Evolutionary conservation across 345 rosid species (phyloP), one percentile per base, ranked within the genome.

Genomic region (sweet orange (Citrus sinensis)): DNA sequence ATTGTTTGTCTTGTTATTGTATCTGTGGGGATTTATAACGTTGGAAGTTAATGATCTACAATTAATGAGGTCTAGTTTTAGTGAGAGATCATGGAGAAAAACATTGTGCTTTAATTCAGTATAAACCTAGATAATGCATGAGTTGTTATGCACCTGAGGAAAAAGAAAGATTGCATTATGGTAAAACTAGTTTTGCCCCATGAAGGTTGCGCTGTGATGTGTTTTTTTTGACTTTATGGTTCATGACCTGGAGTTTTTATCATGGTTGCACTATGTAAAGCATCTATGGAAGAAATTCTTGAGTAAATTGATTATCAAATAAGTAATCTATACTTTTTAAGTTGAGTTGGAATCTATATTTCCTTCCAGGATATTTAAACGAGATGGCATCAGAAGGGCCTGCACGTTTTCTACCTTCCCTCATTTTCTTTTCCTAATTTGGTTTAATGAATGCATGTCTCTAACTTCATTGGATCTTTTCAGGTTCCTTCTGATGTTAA

Each of bases 401-500:
- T 25, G 55, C 40, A 51, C 16, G 35, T 73, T 40, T 17, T 62
- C 35, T n/a, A 58, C 27, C 37, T 55, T 80, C 64, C 39, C 29
- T 78, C 40, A 20, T 32, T 14, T 34, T 30, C 19, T 67, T 5
- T 39, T 54, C 22, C 14, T 49, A 55, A 73, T 80, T 71, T 59
- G 29, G 49, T 69, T 78, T 42, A 10, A 35, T 81, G 29, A 16
- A 25, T 54, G 5, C 68, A 25, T n/a, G 7, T 67, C 17, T 56
- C 54, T 66, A 35, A 66, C 62, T 58, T 4, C 35, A 13, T 54
- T 63, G 61, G 66, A 14, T 77, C 6, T 76, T 81, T 79, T 75
- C 87, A 95, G 98, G 98, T 96, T 79, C 78, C 89, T 71, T 85
- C 90, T 67, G 99, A 95, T 77, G 87, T 96, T 29, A 85, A 88